Evolutionary conservation across 2,329 filamentous ascomycete species (phyloP), one percentile per base, ranked within the genome.

Genomic region (Aspergillus vadensis): DNA sequence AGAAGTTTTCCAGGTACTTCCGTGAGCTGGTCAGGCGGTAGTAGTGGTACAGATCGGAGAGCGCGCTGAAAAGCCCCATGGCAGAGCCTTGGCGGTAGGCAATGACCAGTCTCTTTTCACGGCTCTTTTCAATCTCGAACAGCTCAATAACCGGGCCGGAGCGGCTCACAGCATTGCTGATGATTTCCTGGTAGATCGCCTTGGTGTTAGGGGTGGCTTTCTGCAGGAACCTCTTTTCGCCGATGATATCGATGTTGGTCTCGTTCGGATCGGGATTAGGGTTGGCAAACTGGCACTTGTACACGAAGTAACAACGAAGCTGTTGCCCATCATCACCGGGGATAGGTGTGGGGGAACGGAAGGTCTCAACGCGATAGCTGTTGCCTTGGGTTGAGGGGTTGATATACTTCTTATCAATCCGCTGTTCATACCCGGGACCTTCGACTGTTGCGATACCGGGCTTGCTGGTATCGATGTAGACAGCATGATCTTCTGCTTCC

Each of bases 1-100:
- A 95, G 83, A 99, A 99, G 80, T 98, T 95, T 80, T 99, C 91
- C 51, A 99, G 91, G 73, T 99, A 99, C 81, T 99, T 99, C 69
- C 95, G 86, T 27, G 95, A 95, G 72, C 91, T 96, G 2, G 95
- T 99, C 63, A 98, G 86, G 47, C 95, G 94, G 74, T 99, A 99
- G 85, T 97, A 98, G 81, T 99, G 95, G 82, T 99, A 99, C 39
- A 99, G 83, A 76, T 98, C 93, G 66, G 91, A 96, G 69, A 99
- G 81, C 27, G 95, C 92, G 69, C 93, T 97, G 85, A 99, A 99
- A 71, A 99, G 83, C 65, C 95, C 95, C 69, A 92, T 85, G 30
- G 95, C 95, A 17, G 94, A 96, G 65, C 93, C 89, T 68, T 94
- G 91, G 69, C 94, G 92, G 84, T 97, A 98, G 49, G 93, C 95